Percentiles rank a stretch among this genome's conserved stretches.
phyloP scores from a whole-genome alignment of 192 early-diverging fungal genomes.

The Dispira parvispora region DNA sequence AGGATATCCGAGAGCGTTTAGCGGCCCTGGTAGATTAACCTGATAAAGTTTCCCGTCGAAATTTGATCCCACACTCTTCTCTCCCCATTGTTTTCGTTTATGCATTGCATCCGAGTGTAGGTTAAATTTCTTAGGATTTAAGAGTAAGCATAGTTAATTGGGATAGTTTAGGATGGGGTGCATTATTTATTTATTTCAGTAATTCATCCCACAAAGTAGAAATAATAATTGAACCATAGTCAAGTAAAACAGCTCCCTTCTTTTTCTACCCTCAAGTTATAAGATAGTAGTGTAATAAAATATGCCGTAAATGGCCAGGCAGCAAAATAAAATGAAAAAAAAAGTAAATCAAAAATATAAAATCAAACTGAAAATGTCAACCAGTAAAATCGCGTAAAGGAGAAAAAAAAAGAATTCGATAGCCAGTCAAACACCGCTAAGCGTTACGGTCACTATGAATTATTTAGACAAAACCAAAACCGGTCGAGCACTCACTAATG shows the following conservation, averaged over 20 bases:
- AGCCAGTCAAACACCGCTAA: not conserved
- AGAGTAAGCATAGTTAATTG: no score
- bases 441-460: not conserved
- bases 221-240: not conserved
- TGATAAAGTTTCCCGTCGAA: no score
- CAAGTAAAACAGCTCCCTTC: not conserved
- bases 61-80: no score
- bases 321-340: conserved; percentile 11
- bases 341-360: not conserved
- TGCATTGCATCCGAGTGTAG: no score
- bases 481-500: conserved; percentile 83
- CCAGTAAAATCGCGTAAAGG: not conserved
- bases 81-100: no score
- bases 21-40: no score
- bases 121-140: no score
- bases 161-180: no score
- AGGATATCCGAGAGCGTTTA: no score
- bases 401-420: conserved; percentile 5
- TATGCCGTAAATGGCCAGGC: not conserved
- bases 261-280: not conserved
- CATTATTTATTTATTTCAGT: no score
- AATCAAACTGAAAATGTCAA: not conserved
- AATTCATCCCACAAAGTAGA: not conserved
- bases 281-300: not conserved
- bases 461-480: conserved; percentile 67